A percentile compares a stretch with the other conserved stretches of the same genome.
Conservation (phyloP, 2,329 filamentous ascomycete species). For the Penicillium frequentans region DNA sequence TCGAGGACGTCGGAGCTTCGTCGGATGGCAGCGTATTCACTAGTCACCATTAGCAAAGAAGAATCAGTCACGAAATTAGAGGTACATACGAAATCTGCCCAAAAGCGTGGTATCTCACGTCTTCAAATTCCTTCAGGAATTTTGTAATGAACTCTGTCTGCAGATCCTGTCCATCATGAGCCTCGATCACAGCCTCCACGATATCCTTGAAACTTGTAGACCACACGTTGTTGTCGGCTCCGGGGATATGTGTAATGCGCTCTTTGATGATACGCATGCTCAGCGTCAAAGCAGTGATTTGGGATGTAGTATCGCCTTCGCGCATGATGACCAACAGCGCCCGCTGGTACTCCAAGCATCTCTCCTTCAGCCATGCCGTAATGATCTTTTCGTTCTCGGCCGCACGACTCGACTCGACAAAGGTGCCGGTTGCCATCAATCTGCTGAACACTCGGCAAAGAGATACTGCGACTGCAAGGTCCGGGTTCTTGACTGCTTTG, state of each 20-base stretch:
- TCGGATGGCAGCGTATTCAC: slow-evolving; percentile 34
- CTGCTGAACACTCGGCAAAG: slow-evolving; percentile 84
- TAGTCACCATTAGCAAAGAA: slow-evolving; percentile 18
- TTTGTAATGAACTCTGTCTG: slow-evolving; percentile 73
- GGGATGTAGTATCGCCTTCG: slow-evolving; percentile 58
- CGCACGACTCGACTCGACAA: slow-evolving; percentile 64
- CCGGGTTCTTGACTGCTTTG: slow-evolving; percentile 54
- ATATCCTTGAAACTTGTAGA: slow-evolving; percentile 68
- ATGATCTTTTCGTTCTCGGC: slow-evolving; percentile 74
- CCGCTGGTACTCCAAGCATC: slow-evolving; percentile 69
- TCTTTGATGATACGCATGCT: slow-evolving; percentile 83
- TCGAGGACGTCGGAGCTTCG: slow-evolving; percentile 33
- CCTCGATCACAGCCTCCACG: slow-evolving; percentile 61
- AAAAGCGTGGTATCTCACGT: slow-evolving; percentile 82
- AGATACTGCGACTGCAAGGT: slow-evolving; percentile 71
- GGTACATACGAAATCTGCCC: slow-evolving; percentile 66
- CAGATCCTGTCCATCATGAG: slow-evolving; percentile 58
- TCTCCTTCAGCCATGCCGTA: slow-evolving; percentile 74
- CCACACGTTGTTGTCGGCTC: slow-evolving; percentile 67
- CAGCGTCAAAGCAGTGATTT: slow-evolving; percentile 71
- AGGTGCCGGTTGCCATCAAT: slow-evolving; percentile 70
- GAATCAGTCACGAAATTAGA: neutral
- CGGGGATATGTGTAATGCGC: slow-evolving; percentile 64
- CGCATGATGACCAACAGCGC: slow-evolving; percentile 62
- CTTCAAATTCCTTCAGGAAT: slow-evolving; percentile 77